These are phyloP conservation scores for Geosiphon pyriformis DNA, from an alignment of 192 early-diverging fungal genomes.

Conservation along the genomic window DNA sequence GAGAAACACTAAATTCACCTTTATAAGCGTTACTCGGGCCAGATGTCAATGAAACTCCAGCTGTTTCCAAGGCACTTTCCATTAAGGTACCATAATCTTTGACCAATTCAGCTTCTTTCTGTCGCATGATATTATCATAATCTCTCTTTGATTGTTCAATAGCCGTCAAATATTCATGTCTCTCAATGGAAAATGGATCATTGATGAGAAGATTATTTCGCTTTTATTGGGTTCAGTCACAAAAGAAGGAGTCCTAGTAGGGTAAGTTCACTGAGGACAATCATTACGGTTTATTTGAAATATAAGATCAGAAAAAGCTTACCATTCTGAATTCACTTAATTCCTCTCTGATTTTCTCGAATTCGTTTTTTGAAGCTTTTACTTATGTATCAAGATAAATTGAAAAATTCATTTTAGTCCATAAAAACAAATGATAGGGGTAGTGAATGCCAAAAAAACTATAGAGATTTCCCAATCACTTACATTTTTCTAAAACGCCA, in stretches of 20 bases:
- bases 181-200: conserved; percentile 1
- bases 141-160: not conserved
- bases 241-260: not conserved
- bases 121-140: conserved; percentile 4
- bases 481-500: conserved; percentile 5
- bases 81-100: conserved; percentile 10
- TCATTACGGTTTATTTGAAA: not conserved
- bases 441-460: not conserved
- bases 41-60: not conserved
- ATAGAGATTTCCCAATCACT: not conserved
- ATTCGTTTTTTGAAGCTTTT: not conserved
- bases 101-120: conserved; percentile 5
- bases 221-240: not conserved
- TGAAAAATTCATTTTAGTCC: not conserved
- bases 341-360: not conserved
- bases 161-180: not conserved
- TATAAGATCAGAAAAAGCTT: not conserved
- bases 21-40: not conserved
- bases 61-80: conserved; percentile 5
- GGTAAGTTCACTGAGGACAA: not conserved
- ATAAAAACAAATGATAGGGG: not conserved
- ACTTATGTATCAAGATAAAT: conserved; percentile 2
- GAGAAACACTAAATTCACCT: no score
- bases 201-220: not conserved
- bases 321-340: conserved; percentile 6